phyloP scores from a whole-genome alignment of 2,329 filamentous ascomycete species.

The Colletotrichum eremochloae region DNA sequence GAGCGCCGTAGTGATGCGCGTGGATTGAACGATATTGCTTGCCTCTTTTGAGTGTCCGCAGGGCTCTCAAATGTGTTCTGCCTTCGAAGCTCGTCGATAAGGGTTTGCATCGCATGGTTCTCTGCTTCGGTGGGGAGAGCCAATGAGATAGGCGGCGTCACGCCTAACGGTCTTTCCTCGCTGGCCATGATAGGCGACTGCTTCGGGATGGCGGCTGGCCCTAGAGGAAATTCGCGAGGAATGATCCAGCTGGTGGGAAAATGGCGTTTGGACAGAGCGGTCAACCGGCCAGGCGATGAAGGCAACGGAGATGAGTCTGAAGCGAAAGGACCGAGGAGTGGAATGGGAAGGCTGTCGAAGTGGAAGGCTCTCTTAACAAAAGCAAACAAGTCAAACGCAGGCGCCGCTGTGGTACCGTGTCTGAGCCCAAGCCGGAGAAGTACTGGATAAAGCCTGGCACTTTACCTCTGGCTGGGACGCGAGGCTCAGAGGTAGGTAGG shows the following conservation, averaged over 20 bases:
- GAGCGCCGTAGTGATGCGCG: background rate
- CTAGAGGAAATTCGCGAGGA: slow-evolving; percentile 2
- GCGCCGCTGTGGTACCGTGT: background rate
- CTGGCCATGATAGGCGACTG: slow-evolving; percentile 50
- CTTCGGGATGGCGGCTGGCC: slow-evolving; percentile 4
- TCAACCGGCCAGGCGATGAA: slow-evolving; percentile 18
- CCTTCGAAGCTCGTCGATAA: slow-evolving; percentile 86
- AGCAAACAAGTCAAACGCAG: slow-evolving; percentile 11
- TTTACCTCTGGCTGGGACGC: slow-evolving; percentile 14
- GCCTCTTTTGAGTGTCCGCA: slow-evolving; percentile 88
- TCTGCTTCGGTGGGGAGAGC: slow-evolving; percentile 83
- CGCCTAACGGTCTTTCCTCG: slow-evolving; percentile 66
- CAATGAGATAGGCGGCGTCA: slow-evolving; percentile 87
- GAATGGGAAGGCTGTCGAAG: background rate
- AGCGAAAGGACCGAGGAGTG: background rate
- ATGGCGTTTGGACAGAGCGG: slow-evolving; percentile 5
- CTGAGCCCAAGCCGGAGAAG: background rate
- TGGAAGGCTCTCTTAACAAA: slow-evolving; percentile 4
- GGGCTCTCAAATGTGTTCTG: slow-evolving; percentile 93
- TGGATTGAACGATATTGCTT: slow-evolving; percentile 43
- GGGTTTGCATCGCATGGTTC: slow-evolving; percentile 79
- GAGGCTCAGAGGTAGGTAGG: slow-evolving; percentile 2
- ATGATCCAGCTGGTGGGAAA: slow-evolving; percentile 3
- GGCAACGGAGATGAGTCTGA: background rate
- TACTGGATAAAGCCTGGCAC: background rate